phyloP scores from a whole-genome alignment of 1,284 basidiomycete genomes.

The Sanghuangporus weigelae region DNA sequence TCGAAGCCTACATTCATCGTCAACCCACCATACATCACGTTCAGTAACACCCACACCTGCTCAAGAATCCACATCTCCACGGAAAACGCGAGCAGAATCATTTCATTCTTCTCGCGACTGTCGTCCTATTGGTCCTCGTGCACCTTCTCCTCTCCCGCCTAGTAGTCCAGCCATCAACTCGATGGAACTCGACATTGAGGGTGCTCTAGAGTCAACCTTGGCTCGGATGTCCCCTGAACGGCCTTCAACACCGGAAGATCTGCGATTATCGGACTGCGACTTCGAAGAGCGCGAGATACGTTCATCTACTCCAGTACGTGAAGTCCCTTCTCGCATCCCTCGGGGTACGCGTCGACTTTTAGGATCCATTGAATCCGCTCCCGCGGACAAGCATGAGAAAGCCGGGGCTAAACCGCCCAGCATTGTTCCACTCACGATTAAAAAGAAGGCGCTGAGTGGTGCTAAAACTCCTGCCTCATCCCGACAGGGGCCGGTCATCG shows the following conservation, averaged over 20 bases:
- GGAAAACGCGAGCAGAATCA: slow-evolving; percentile 30
- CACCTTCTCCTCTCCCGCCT: slow-evolving; percentile 45
- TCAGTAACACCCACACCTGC: slow-evolving; percentile 15
- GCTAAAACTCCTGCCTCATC: slow-evolving; percentile 31
- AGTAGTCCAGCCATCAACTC: slow-evolving; percentile 20
- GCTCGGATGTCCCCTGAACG: slow-evolving; percentile 25
- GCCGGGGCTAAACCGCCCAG: slow-evolving; percentile 20
- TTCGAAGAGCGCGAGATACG: slow-evolving; percentile 1
- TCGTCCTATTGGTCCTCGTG: slow-evolving; percentile 62
- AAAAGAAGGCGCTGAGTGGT: slow-evolving; percentile 65
- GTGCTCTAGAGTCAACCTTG: slow-evolving; percentile 36
- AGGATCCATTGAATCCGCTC: slow-evolving; percentile 44
- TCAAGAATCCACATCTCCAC: slow-evolving; percentile 29
- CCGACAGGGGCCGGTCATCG: slow-evolving; percentile 37
- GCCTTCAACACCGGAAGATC: slow-evolving; percentile 9
- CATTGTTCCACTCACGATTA: slow-evolving; percentile 72
- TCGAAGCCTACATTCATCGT: slow-evolving; percentile 35
- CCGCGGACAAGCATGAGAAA: slow-evolving; percentile 32
- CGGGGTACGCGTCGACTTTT: slow-evolving; percentile 66
- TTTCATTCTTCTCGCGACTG: slow-evolving; percentile 42
- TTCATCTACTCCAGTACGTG: slow-evolving; percentile 16
- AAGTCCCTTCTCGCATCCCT: slow-evolving; percentile 46
- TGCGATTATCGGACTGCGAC: neutral
- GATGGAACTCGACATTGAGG: slow-evolving; percentile 34
- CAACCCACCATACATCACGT: slow-evolving; percentile 29